phyloP scores from a whole-genome alignment of 257 asterid species.

The Galeopsis tetrahit region DNA sequence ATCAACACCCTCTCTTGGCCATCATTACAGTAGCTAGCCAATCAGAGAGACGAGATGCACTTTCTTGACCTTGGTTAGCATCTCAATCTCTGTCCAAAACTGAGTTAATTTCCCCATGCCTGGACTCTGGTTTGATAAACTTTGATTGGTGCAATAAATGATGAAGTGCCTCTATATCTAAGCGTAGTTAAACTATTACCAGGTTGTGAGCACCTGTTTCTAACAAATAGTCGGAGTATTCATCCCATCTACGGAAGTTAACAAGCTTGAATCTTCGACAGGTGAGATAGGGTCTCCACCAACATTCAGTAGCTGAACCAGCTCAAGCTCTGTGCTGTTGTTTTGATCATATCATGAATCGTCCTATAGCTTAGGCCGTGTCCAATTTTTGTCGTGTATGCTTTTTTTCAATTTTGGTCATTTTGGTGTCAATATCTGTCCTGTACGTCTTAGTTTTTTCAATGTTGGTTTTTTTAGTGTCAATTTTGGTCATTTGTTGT shows the following conservation, averaged over 20 bases:
- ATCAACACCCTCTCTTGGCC: background rate
- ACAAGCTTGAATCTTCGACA: conserved; percentile 56
- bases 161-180: conserved; percentile 23
- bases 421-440: no score
- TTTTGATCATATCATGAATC: no score
- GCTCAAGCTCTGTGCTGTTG: conserved; percentile 65
- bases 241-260: conserved; percentile 64
- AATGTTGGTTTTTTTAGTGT: no score
- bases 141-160: conserved; percentile 46
- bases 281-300: conserved; percentile 62
- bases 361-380: no score
- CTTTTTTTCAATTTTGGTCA: no score
- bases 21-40: conserved; percentile 6
- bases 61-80: conserved; percentile 1
- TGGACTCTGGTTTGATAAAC: conserved; percentile 39
- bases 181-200: conserved; percentile 36
- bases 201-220: conserved; percentile 40
- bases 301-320: conserved; percentile 57
- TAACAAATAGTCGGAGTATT: conserved; percentile 47
- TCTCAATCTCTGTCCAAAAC: background rate
- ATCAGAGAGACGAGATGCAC: conserved; percentile 2
- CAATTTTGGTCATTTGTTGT: no score
- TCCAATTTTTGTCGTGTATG: no score
- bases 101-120: conserved; percentile 6
- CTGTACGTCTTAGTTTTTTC: no score